These are phyloP conservation scores for Cutaneotrichosporon sp. DNA, from an alignment of 1,284 basidiomycete genomes.

Conservation along the genomic window DNA sequence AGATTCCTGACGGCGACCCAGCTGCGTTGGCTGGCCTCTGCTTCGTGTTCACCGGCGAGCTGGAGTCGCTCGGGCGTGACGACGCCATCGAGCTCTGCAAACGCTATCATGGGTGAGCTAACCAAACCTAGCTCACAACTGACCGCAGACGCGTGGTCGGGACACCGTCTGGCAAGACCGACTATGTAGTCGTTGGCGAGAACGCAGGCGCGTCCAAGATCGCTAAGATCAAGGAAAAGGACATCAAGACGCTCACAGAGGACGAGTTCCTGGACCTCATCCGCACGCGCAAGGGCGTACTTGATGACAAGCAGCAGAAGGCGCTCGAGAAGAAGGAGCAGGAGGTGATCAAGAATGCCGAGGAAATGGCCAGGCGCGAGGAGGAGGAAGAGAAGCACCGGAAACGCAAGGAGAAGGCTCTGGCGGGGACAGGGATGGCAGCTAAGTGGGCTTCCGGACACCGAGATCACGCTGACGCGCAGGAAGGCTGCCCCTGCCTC, in stretches of 20 bases:
- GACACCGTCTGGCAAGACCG: slow-evolving; percentile 86
- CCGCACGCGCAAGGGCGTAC: slow-evolving; percentile 58
- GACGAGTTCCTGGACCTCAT: slow-evolving; percentile 86
- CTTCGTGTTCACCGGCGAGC: slow-evolving; percentile 94
- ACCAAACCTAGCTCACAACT: neutral
- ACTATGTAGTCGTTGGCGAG: slow-evolving; percentile 83
- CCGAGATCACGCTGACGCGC: slow-evolving; percentile 1
- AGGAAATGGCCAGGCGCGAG: slow-evolving; percentile 68
- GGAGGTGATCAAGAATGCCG: slow-evolving; percentile 61
- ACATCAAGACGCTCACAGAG: slow-evolving; percentile 73
- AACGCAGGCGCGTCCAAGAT: slow-evolving; percentile 87
- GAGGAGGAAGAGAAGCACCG: slow-evolving; percentile 63
- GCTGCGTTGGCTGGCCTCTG: slow-evolving; percentile 83
- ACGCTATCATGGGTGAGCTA: slow-evolving; percentile 79
- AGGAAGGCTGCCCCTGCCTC: slow-evolving; percentile 54
- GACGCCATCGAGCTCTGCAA: slow-evolving; percentile 86
- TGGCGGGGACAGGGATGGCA: slow-evolving; percentile 43
- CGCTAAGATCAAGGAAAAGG: slow-evolving; percentile 75
- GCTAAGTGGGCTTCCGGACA: slow-evolving; percentile 39
- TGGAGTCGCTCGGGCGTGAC: slow-evolving; percentile 81
- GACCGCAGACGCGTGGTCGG: slow-evolving; percentile 71
- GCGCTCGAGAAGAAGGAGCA: slow-evolving; percentile 71
- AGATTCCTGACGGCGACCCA: slow-evolving; percentile 71
- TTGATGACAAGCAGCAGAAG: slow-evolving; percentile 66
- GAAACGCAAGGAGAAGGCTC: slow-evolving; percentile 61